These are phyloP conservation scores for Clonostachys rosea DNA, from an alignment of 2,329 filamentous ascomycete species.

Conservation along the genomic window DNA sequence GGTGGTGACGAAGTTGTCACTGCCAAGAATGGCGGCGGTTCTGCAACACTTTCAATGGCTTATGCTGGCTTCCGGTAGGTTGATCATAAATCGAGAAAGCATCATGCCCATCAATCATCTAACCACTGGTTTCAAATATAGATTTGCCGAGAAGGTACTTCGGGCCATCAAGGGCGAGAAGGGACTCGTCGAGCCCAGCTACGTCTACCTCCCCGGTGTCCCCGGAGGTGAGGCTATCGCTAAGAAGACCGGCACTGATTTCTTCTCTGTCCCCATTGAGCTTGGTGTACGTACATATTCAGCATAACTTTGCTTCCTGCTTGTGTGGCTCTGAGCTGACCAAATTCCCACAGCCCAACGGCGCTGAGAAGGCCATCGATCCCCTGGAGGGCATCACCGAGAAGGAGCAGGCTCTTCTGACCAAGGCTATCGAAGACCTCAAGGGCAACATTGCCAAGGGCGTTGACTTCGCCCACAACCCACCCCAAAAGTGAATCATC, in stretches of 20 bases:
- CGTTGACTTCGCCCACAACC: conserved; percentile 81
- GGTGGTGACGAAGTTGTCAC: conserved; percentile 96
- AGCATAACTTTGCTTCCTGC: background rate
- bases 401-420: conserved; percentile 83
- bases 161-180: conserved; percentile 85
- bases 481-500: conserved; percentile 75
- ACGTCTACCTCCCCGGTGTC: conserved; percentile 89
- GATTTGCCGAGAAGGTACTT: conserved; percentile 83
- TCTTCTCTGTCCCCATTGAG: conserved; percentile 94
- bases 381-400: conserved; percentile 73
- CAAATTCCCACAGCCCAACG: conserved; percentile 57
- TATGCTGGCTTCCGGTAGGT: conserved; percentile 87
- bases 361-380: conserved; percentile 82
- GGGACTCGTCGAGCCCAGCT: conserved; percentile 91
- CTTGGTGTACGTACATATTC: conserved; percentile 71
- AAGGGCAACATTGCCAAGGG: conserved; percentile 95
- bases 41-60: conserved; percentile 90
- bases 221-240: conserved; percentile 80
- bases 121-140: background rate
- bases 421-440: conserved; percentile 70
- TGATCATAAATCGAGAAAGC: background rate
- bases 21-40: conserved; percentile 88
- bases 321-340: conserved; percentile 6
- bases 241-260: conserved; percentile 81
- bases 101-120: conserved; percentile 5